Percentiles rank a stretch among this genome's conserved stretches.
These are phyloP conservation scores for Deinandra increscens DNA, from an alignment of 129 eudicot genomes.

Conservation along the genomic window DNA sequence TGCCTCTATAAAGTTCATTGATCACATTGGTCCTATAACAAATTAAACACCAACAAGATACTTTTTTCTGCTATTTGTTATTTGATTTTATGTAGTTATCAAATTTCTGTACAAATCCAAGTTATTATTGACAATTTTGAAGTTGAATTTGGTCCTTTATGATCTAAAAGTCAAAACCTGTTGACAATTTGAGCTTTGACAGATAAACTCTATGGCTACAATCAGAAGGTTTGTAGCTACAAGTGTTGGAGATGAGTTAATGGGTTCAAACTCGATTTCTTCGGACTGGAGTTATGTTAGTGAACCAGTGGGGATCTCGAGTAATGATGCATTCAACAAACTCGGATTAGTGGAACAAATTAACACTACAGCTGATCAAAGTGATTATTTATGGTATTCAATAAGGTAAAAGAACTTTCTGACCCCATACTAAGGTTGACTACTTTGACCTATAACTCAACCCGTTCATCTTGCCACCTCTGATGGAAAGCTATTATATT, in stretches of 20 bases:
- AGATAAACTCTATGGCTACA: constrained; percentile 75
- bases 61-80: not conserved
- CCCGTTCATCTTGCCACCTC: not conserved
- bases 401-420: constrained; percentile 48
- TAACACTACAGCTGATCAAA: constrained; percentile 88
- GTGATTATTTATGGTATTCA: constrained; percentile 94
- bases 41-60: not conserved
- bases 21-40: not conserved
- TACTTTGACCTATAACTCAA: not conserved
- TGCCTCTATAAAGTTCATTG: not conserved
- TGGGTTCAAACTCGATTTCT: constrained; percentile 37
- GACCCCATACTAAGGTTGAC: not conserved
- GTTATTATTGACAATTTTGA: not conserved
- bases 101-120: not conserved
- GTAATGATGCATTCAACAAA: constrained; percentile 48
- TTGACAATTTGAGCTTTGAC: constrained; percentile 20
- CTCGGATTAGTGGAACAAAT: constrained; percentile 73
- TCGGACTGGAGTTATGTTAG: constrained; percentile 75
- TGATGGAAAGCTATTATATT: not conserved
- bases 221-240: constrained; percentile 45
- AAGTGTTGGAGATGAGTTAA: constrained; percentile 38
- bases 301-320: constrained; percentile 90
- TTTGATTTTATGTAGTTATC: not conserved
- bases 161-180: not conserved
- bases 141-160: constrained; percentile 4